phyloP scores from a whole-genome alignment of 129 eudicot species.

The Artemisia argyi region DNA sequence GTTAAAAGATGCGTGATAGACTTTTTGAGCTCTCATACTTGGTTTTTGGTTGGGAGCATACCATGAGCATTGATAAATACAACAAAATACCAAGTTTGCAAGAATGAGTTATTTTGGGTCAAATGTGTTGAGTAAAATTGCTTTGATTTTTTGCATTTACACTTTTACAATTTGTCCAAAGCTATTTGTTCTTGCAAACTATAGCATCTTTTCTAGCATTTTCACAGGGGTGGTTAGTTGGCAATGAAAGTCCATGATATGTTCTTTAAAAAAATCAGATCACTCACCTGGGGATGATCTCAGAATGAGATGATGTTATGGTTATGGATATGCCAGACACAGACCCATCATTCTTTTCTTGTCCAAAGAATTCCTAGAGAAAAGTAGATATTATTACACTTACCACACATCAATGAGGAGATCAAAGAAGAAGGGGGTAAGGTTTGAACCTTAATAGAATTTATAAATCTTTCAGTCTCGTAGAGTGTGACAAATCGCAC shows the following conservation, averaged over 20 bases:
- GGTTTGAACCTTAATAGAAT: constrained; percentile 51
- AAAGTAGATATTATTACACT: constrained; percentile 19
- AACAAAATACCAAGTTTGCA: not conserved
- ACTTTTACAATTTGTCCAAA: not conserved
- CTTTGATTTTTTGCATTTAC: not conserved
- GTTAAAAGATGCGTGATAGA: not conserved
- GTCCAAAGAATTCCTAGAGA: constrained; percentile 56
- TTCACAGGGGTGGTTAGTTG: constrained; percentile 7
- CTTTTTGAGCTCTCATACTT: not conserved
- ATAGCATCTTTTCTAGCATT: not conserved
- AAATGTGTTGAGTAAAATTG: not conserved
- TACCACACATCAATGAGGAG: constrained; percentile 11
- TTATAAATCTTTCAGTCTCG: constrained; percentile 56
- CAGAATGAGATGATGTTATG: constrained; percentile 57
- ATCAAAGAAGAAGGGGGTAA: constrained; percentile 5
- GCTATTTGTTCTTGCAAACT: constrained; percentile 11
- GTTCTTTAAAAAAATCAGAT: not conserved
- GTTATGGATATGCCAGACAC: constrained; percentile 36
- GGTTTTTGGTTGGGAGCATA: not conserved
- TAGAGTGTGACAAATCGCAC: constrained; percentile 51
- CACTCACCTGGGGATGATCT: constrained; percentile 35
- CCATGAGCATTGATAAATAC: constrained; percentile 7
- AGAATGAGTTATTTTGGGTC: not conserved
- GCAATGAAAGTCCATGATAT: not conserved
- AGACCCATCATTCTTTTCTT: constrained; percentile 32